Base-by-base conservation (phyloP, 31 red algal genomes). In the Porphyra umbilicalis region DNA sequence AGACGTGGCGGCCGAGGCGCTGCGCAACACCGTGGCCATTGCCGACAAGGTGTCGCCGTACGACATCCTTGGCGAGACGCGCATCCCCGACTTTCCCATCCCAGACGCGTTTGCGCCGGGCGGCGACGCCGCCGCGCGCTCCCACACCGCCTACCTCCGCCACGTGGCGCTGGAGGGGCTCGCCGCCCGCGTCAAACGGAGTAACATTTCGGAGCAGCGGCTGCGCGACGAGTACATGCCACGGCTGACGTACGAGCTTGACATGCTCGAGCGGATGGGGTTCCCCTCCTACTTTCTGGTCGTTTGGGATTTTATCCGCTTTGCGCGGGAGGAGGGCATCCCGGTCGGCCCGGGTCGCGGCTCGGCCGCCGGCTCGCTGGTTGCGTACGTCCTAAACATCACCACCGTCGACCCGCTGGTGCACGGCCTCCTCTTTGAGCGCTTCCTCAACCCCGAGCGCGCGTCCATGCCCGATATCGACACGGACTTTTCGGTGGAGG, bases 361-460 rank as follows among this genome's bases (percentile, higher is more conserved):
- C 3, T 98, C 96, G 39, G 96, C 87, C 34, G 92, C 93, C 35
- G 93, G 96, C 34, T 95, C 93, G 32, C 82, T 98, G 37, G 85
- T 98, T 37, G 92, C 90, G 38, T 98, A 88, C 76, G 84, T 77
- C 32, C 78, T 98, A 18, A 35, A 80, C 38, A 98, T 98, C 39
- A 98, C 96, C 8, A 89, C 95, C 79, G 80, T 98, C n/a, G 96
- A 98, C 39, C 87, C 87, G 37, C 42, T 89, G 29, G 35, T 33
- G 35, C 89, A 90, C 76, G 82, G 88, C 79, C 84, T 98, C 76
- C 85, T 95, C n/a, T 98, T 98, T 77, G 96, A 98, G 83, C 83
- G 96, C 16, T 98, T 98, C 89, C 82, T 98, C 67, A 98, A 95
- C 77, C 91, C 90, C 34, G 96, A 95, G 46, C 88, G 96, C 75